Base-by-base conservation (phyloP, 208 protist genomes). In the Lotmaria passim region DNA sequence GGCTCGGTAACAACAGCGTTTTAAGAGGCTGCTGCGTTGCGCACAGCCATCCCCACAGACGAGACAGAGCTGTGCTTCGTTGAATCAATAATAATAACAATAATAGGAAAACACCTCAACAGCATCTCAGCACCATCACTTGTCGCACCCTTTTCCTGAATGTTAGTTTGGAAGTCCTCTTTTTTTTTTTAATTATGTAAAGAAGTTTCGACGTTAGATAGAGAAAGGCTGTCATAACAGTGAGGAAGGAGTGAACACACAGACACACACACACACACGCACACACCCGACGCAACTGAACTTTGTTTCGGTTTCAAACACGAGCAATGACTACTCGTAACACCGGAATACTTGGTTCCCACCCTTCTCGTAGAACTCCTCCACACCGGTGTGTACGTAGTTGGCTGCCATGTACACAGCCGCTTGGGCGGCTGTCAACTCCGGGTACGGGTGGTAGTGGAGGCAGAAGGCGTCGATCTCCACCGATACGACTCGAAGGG, bases 361-460 rank as follows among this genome's bases (percentile, higher is more conserved):
- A 19, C 89, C 86, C 6, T 85, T 82, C 7, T 75, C 67, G 73
- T 95, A 95, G 61, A 95, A 95, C 34, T 89, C 82, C 14, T 89
- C 76, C 2, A 95, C 69, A 21, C 89, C 86, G n/a, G 70, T 15
- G 48, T 85, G 82, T 28, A 89, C 85, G 66, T 95, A 95, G 69
- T 95, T 93, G 12, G 89, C 86, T 0, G 89, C 33, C 8, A 95
- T 76, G 73, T 95, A 95, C 44, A 80, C 70, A 6, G 53, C 68
- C 8, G 89, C 89, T 68, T 95, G 89, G 2, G 50, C 79, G 15
- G 44, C 58, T 5, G 86, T 81, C 17, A 95, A 73, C 30, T 85
- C 65, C 0, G 89, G 89, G 56, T 95, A 95, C 24, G 86, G 85
- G 23, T 75, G 67, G 52, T 95, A 95, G 50, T 71, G 52, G 24